Conservation (phyloP, 192 early-diverging fungal genomes). For the Gamsiella multidivaricata region DNA sequence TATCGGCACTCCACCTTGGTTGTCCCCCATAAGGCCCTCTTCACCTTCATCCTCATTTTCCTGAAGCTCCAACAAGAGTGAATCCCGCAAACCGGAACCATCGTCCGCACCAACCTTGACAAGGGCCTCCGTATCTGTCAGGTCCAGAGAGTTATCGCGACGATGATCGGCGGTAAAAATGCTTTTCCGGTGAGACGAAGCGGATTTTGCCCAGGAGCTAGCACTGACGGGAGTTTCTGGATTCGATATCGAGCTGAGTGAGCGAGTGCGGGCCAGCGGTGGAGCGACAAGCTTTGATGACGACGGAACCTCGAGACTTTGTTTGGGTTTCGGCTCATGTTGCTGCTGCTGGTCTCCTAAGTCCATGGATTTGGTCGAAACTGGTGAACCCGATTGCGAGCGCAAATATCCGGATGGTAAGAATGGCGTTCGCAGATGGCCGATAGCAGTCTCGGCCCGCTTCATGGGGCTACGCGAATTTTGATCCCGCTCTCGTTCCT, state of each 20-base stretch:
- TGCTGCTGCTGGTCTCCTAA: conserved; percentile 11
- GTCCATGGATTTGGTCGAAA: conserved; percentile 9
- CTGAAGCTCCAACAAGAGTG: conserved; percentile 29
- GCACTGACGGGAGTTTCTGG: background rate
- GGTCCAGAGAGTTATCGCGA: conserved; percentile 10
- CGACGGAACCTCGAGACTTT: conserved; percentile 16
- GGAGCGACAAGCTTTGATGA: background rate
- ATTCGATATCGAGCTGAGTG: conserved; percentile 30
- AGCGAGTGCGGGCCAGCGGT: conserved; percentile 17
- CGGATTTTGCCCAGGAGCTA: background rate
- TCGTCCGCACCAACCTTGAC: background rate
- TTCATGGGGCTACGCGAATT: background rate
- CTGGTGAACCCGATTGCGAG: conserved; percentile 26
- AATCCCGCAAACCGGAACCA: conserved; percentile 9
- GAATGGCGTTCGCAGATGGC: conserved; percentile 19
- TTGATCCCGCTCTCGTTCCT: conserved; percentile 8
- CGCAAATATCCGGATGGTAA: conserved; percentile 9
- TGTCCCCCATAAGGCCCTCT: background rate
- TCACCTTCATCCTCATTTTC: conserved; percentile 27
- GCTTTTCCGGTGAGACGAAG: background rate
- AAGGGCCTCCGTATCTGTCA: conserved; percentile 8
- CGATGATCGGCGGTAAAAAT: background rate
- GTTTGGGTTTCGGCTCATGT: conserved; percentile 9
- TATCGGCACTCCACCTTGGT: conserved; percentile 25
- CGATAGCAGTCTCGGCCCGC: conserved; percentile 21